A percentile compares a stretch with the other conserved stretches of the same genome.
Conservation (phyloP, 129 eudicot genomes). For the Saposhnikovia divaricata region DNA sequence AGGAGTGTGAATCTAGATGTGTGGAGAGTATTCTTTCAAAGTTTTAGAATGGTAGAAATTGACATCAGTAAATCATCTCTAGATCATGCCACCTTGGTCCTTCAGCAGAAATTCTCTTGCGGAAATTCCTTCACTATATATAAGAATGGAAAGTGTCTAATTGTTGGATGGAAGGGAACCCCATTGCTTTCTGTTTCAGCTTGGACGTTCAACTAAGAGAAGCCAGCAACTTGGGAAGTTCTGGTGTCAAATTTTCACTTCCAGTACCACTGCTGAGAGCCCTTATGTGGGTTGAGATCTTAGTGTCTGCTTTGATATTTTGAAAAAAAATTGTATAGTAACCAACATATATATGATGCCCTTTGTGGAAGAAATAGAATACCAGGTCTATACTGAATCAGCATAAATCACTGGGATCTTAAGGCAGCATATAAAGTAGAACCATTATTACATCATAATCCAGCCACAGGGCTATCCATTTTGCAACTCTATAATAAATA, state of each 20-base stretch:
- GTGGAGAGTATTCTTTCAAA: conserved; percentile 50
- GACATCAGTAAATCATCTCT: conserved; percentile 43
- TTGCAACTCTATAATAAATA: not conserved
- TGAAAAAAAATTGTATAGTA: too few relatives aligned
- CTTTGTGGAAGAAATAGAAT: not conserved
- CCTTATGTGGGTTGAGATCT: too few relatives aligned
- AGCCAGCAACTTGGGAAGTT: not conserved
- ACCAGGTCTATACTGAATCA: not conserved
- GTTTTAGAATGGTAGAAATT: conserved; percentile 55
- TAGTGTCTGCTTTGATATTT: too few relatives aligned
- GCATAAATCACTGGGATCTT: not conserved
- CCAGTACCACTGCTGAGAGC: not conserved
- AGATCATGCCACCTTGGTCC: conserved; percentile 48
- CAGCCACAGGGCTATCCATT: not conserved
- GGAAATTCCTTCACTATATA: conserved; percentile 37
- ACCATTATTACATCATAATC: too few relatives aligned
- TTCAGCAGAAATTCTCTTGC: conserved; percentile 29
- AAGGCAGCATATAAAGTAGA: not conserved
- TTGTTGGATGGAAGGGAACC: conserved; percentile 74
- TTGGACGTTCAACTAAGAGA: conserved; percentile 41
- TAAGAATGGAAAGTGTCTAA: conserved; percentile 41
- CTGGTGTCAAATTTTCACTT: not conserved
- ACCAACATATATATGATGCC: not conserved
- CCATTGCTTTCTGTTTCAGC: conserved; percentile 58
- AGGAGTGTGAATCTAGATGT: conserved; percentile 41